A percentile compares a stretch with the other conserved stretches of the same genome.
phyloP scores from a whole-genome alignment of 2,329 filamentous ascomycete genomes.

The Immersiporthe knoxdaviesiana region DNA sequence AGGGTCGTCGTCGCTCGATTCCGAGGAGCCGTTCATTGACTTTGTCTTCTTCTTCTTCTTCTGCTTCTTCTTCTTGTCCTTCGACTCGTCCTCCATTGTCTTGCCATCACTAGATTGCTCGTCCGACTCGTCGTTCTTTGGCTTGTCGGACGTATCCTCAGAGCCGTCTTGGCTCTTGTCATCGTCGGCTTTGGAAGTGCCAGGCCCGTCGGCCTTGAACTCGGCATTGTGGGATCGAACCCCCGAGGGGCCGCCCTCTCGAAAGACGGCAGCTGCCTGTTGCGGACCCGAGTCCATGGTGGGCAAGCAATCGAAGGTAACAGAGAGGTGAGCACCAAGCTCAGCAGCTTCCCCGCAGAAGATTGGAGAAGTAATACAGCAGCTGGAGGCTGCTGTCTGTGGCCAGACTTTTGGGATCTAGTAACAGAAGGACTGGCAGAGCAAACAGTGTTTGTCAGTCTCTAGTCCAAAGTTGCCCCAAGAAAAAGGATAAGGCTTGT shows the following conservation, averaged over 20 bases:
- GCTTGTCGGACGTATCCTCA: background rate
- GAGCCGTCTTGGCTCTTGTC: constrained; percentile 10
- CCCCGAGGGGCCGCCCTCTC: constrained; percentile 18
- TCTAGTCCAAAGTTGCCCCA: background rate
- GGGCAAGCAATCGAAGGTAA: background rate
- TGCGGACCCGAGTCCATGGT: constrained; percentile 22
- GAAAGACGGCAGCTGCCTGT: constrained; percentile 12
- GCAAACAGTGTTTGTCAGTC: background rate
- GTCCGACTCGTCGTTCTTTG: constrained; percentile 7
- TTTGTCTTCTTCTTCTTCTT: constrained; percentile 19
- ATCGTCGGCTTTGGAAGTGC: constrained; percentile 1
- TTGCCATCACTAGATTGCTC: constrained; percentile 1
- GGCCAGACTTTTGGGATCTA: background rate
- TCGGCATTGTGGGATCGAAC: constrained; percentile 16
- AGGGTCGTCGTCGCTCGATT: background rate
- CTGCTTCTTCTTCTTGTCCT: constrained; percentile 16
- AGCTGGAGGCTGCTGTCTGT: background rate
- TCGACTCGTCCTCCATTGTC: constrained; percentile 12
- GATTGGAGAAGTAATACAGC: background rate
- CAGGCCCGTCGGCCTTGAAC: constrained; percentile 12
- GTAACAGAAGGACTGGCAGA: background rate
- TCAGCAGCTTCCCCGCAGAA: background rate
- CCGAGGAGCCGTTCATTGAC: constrained; percentile 14
- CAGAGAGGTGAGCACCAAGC: too few species aligned
- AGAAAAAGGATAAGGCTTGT: background rate